phyloP scores from a whole-genome alignment of 2,329 filamentous ascomycete genomes.

The Oidium heveae region DNA sequence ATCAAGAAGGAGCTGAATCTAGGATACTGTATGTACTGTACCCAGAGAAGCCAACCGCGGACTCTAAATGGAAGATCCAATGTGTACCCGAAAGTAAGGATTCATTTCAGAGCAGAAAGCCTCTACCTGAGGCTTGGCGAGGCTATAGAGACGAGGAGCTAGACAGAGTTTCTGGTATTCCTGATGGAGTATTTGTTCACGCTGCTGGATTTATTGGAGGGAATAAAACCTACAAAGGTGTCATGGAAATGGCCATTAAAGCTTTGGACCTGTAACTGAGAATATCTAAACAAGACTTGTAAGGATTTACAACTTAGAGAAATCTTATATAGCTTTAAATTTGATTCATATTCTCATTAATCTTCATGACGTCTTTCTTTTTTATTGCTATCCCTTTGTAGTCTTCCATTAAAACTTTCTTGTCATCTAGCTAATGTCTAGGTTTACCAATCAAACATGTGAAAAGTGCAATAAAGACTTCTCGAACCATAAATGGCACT shows the following conservation, averaged over 20 bases:
- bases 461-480: too few species aligned
- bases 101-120: conserved; percentile 79
- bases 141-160: conserved; percentile 72
- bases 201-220: conserved; percentile 91
- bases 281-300: background rate
- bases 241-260: conserved; percentile 60
- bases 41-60: conserved; percentile 51
- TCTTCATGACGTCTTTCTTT: too few species aligned
- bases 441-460: too few species aligned
- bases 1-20: conserved; percentile 24
- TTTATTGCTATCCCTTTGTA: too few species aligned
- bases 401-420: too few species aligned
- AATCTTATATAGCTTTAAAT: too few species aligned
- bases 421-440: too few species aligned
- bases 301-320: too few species aligned
- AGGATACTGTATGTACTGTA: conserved; percentile 74
- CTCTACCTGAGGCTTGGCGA: conserved; percentile 75
- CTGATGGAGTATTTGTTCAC: conserved; percentile 75
- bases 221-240: conserved; percentile 76
- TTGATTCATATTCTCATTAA: too few species aligned
- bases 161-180: conserved; percentile 41
- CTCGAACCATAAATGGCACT: too few species aligned
- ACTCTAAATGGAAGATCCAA: conserved; percentile 80
- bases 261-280: conserved; percentile 16
- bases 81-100: conserved; percentile 64